Evolutionary conservation across 116 monocot species (phyloP), one percentile per base, ranked within the genome.

Genomic region (Iris pallida): DNA sequence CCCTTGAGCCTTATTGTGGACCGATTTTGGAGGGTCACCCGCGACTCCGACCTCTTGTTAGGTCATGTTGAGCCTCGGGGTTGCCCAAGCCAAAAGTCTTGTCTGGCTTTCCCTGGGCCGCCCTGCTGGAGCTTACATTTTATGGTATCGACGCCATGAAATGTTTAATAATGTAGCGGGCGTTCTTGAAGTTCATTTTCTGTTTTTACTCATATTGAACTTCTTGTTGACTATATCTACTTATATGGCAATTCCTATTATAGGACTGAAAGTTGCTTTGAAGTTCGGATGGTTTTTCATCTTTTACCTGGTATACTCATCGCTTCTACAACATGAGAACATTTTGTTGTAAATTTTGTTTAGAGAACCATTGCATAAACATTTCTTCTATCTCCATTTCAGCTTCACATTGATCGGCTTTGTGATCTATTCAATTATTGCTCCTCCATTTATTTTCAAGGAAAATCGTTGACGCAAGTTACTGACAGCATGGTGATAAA

Each of bases 231-330:
- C 40, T 51, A 54, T 30, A 13, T n/a, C 30, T 30, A 30, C 30
- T 30, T 30, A 42, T 47, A 20, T 68, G 30, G 42, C 12, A 51
- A 63, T 3, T 63, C 64, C 45, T 77, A 2, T 71, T 76, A 14
- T 68, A 94, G 94, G 86, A 95, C 95, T 73, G 94, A 94, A 46
- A 90, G 94, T 77, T n/a, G 94, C 94, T 53, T 72, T 94, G 68
- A 94, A 87, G 60, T 90, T 94, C 70, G 81, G 90, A 60, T 90
- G 90, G 94, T 94, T 94, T 71, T 93, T 93, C 74, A 48, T 93
- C 49, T 84, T 84, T 62, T 94, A 90, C 59, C 41, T 85, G 82
- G 94, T 94, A 79, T 51, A 30, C 53, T 20, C n/a, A n/a, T n/a
- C n/a, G n/a, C n/a, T n/a, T 0, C 30, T 30, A 30, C 30, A 1